Conservation (phyloP, 345 rosid species). For the Salix dunnii region DNA sequence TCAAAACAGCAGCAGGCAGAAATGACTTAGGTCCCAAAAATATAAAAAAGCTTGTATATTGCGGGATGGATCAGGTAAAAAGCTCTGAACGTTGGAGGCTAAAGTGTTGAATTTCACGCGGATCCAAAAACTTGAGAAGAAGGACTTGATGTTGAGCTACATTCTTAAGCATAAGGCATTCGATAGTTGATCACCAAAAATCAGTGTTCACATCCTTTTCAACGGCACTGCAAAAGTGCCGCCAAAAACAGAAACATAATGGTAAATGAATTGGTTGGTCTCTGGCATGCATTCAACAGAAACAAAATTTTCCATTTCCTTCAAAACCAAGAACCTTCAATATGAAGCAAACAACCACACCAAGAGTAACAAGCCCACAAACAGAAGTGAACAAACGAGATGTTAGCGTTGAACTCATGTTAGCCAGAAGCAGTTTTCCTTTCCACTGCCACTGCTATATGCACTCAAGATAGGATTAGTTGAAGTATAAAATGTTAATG, state of each 20-base stretch:
- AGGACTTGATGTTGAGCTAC: conserved; percentile 11
- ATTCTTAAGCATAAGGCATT: conserved; percentile 11
- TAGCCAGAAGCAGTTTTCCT: conserved; percentile 29
- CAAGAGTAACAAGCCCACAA: conserved; percentile 16
- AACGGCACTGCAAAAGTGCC: conserved; percentile 8
- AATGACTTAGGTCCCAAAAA: background rate
- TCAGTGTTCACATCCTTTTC: conserved; percentile 17
- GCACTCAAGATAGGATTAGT: conserved; percentile 25
- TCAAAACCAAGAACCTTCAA: conserved; percentile 21
- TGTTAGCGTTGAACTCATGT: conserved; percentile 25
- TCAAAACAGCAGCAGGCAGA: background rate
- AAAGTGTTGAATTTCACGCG: background rate
- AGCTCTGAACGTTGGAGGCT: background rate
- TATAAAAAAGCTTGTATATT: background rate
- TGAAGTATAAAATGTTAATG: conserved; percentile 18
- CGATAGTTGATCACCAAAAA: conserved; percentile 4
- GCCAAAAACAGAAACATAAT: background rate
- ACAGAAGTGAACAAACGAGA: conserved; percentile 23
- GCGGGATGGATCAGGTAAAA: background rate
- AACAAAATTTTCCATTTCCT: conserved; percentile 10
- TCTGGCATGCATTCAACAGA: conserved; percentile 6
- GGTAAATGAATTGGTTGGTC: background rate
- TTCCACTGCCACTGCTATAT: conserved; percentile 23
- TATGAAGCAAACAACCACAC: conserved; percentile 24
- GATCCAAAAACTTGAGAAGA: background rate